These are phyloP conservation scores for Talinum fruticosum DNA, from an alignment of 148 eudicot genomes.

Conservation along the genomic window DNA sequence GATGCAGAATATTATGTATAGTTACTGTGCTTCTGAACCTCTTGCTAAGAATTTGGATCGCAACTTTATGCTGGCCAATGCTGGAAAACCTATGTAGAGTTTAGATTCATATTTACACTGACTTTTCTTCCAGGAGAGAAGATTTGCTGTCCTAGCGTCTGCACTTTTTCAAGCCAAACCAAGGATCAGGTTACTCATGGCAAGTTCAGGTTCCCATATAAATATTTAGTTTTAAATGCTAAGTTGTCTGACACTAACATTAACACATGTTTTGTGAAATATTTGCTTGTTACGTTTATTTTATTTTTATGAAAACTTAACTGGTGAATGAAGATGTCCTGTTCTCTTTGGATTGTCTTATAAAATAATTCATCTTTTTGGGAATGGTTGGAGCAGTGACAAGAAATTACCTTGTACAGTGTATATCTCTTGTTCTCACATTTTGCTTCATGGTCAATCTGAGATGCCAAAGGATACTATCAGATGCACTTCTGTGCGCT, in stretches of 20 bases:
- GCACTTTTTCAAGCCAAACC: slow-evolving; percentile 95
- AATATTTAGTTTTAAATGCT: not conserved
- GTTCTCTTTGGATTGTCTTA: not conserved
- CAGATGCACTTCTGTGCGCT: not conserved
- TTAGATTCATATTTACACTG: not conserved
- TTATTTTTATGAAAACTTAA: not conserved
- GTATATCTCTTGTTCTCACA: not conserved
- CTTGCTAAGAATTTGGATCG: not conserved
- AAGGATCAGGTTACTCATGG: slow-evolving; percentile 95
- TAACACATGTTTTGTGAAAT: not conserved
- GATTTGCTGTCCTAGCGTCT: slow-evolving; percentile 73
- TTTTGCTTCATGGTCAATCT: not conserved
- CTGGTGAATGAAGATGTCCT: not conserved
- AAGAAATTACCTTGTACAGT: not conserved
- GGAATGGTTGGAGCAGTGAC: not conserved
- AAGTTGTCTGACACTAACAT: too few species aligned
- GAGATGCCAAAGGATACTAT: not conserved
- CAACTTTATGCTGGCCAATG: not conserved
- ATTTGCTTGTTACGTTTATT: not conserved
- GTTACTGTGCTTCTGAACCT: not conserved
- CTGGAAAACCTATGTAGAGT: not conserved
- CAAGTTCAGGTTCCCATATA: slow-evolving; percentile 37
- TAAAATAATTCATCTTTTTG: not conserved
- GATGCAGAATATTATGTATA: too few species aligned
- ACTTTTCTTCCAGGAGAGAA: slow-evolving; percentile 62